Conservation (phyloP, 2,329 filamentous ascomycete genomes). For the Torrubiella hemipterigena region DNA sequence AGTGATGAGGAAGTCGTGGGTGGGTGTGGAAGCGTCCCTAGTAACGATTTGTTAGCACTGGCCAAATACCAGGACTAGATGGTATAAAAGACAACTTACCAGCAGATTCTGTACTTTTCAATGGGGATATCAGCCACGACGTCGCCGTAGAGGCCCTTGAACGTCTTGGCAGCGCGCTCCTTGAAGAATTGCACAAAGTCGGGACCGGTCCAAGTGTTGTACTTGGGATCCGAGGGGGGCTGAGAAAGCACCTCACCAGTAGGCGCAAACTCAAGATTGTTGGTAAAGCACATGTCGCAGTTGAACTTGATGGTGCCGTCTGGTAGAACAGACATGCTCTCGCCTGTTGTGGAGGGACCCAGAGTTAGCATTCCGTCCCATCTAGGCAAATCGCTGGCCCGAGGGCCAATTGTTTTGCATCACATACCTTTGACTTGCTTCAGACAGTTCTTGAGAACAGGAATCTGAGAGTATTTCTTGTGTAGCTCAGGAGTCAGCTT, state of each 20-base stretch:
- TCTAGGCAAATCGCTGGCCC: not conserved
- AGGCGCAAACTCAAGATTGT: constrained; percentile 31
- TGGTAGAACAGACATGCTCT: constrained; percentile 30
- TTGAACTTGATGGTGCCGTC: constrained; percentile 48
- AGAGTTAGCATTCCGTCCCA: constrained; percentile 6
- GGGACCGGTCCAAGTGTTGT: constrained; percentile 28
- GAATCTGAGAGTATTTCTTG: constrained; percentile 33
- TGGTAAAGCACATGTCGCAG: constrained; percentile 45
- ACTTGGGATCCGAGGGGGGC: constrained; percentile 29
- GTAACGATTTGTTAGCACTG: not conserved
- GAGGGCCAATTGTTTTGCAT: not conserved
- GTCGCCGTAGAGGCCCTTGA: constrained; percentile 28
- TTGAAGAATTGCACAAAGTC: constrained; percentile 29
- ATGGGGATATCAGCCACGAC: constrained; percentile 24
- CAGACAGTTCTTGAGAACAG: constrained; percentile 38
- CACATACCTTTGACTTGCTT: constrained; percentile 27
- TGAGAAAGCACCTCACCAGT: constrained; percentile 40
- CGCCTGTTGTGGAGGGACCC: constrained; percentile 15
- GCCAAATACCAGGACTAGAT: not conserved
- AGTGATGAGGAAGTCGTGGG: constrained; percentile 49
- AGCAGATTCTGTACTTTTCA: constrained; percentile 32
- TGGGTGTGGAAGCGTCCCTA: constrained; percentile 51
- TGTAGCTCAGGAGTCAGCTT: constrained; percentile 30
- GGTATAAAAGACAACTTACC: constrained; percentile 18
- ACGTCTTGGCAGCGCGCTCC: constrained; percentile 25